These are phyloP conservation scores for Ophiostoma sp. DNA, from an alignment of 2,329 filamentous ascomycete species.

Conservation along the genomic window DNA sequence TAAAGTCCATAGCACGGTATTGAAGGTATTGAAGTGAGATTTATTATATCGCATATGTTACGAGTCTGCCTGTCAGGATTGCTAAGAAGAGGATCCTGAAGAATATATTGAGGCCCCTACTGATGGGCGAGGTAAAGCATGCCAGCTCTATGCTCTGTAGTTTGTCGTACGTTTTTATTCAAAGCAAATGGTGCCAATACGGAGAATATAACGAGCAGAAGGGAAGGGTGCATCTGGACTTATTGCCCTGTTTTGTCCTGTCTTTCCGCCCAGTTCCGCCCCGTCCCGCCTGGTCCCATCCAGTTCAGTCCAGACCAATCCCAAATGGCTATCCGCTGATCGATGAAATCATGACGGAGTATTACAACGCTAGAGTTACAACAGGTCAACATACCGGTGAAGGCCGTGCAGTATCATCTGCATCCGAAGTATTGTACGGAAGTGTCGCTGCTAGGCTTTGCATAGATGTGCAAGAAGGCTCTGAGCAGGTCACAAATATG, in stretches of 20 bases:
- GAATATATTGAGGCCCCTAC: not conserved
- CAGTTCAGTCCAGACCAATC: too few species aligned
- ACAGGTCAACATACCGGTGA: not conserved
- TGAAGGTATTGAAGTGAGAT: too few species aligned
- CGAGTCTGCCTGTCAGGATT: not conserved
- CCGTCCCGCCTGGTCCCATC: too few species aligned
- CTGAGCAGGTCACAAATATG: not conserved
- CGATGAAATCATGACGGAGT: conserved; percentile 6
- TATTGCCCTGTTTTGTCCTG: not conserved
- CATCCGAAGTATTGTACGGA: not conserved
- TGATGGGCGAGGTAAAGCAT: not conserved
- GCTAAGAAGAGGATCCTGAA: not conserved
- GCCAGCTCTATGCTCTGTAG: not conserved
- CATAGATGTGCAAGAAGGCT: not conserved
- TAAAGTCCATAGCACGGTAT: too few species aligned
- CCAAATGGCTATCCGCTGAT: not conserved
- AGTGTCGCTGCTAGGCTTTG: not conserved
- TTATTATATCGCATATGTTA: not conserved
- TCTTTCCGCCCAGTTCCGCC: not conserved
- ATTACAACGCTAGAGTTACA: not conserved
- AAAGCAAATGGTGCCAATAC: not conserved
- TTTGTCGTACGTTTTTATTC: not conserved
- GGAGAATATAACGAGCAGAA: not conserved
- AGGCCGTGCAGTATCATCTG: conserved; percentile 2
- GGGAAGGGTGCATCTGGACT: not conserved